Percentiles rank a stretch among this genome's conserved stretches.
phyloP scores from a whole-genome alignment of 169 alveolate species.

The Eimeria necatrix region DNA sequence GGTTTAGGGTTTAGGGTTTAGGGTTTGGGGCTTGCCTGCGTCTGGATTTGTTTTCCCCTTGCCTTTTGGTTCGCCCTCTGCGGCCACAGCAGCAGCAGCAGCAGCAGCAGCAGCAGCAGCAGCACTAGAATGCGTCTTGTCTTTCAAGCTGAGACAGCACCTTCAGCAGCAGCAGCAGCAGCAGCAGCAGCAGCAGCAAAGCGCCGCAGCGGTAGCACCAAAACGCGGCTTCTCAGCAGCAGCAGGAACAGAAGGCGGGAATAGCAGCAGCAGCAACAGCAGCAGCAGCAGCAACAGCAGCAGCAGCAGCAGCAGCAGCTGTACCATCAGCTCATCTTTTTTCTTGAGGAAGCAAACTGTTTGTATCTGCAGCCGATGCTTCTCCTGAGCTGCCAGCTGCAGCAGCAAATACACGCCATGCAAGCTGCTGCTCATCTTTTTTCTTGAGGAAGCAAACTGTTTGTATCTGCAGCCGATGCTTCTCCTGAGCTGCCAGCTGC shows the following conservation, averaged over 20 bases:
- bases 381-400: background rate
- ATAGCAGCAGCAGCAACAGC: too few species aligned
- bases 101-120: background rate
- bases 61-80: slow-evolving; percentile 15
- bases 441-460: background rate
- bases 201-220: too few species aligned
- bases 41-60: background rate
- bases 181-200: too few species aligned
- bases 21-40: slow-evolving; percentile 16
- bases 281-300: too few species aligned
- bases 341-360: background rate
- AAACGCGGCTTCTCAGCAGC: too few species aligned
- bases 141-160: background rate
- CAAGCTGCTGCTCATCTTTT: background rate
- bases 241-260: too few species aligned
- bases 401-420: background rate
- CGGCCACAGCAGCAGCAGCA: slow-evolving; percentile 14
- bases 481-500: background rate
- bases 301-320: too few species aligned
- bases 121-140: background rate
- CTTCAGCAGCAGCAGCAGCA: too few species aligned
- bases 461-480: background rate
- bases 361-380: background rate
- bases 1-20: background rate
- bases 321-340: too few species aligned